phyloP scores from a whole-genome alignment of 768 basidiomycete species.

The Scleroderma citrinum region DNA sequence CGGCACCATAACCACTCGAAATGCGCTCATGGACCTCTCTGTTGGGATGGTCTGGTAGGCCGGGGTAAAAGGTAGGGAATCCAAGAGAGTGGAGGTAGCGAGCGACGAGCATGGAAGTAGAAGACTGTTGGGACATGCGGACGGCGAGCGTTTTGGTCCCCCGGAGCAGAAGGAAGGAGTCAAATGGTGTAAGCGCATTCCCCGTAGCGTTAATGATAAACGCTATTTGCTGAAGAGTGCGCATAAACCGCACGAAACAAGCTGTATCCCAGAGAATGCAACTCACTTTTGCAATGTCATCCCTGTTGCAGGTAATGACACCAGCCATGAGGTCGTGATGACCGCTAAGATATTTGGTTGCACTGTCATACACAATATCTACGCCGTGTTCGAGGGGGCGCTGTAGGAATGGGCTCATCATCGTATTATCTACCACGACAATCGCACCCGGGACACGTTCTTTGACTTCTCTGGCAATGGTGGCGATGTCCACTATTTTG shows the following conservation, averaged over 20 bases:
- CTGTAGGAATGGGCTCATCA: constrained; percentile 99
- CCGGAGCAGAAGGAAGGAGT: constrained; percentile 92
- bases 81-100: constrained; percentile 79
- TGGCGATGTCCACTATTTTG: constrained; percentile 87
- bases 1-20: constrained; percentile 88
- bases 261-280: background rate
- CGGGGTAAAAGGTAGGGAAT: constrained; percentile 91
- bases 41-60: constrained; percentile 74
- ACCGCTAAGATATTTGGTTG: constrained; percentile 94
- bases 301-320: constrained; percentile 85
- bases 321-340: constrained; percentile 99
- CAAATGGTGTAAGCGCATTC: constrained; percentile 91
- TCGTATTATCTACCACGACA: constrained; percentile 94
- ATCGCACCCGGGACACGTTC: constrained; percentile 73
- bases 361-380: constrained; percentile 97
- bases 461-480: constrained; percentile 80
- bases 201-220: constrained; percentile 93
- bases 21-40: constrained; percentile 87
- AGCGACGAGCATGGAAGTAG: constrained; percentile 77
- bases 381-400: constrained; percentile 93
- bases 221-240: constrained; percentile 59
- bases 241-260: constrained; percentile 1
- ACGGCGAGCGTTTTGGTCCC: constrained; percentile 95
- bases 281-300: constrained; percentile 78
- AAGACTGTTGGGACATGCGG: constrained; percentile 92